A percentile compares a stretch with the other conserved stretches of the same genome.
These are phyloP conservation scores for Penicillium sp. DNA, from an alignment of 2,329 filamentous ascomycete genomes.

Conservation along the genomic window DNA sequence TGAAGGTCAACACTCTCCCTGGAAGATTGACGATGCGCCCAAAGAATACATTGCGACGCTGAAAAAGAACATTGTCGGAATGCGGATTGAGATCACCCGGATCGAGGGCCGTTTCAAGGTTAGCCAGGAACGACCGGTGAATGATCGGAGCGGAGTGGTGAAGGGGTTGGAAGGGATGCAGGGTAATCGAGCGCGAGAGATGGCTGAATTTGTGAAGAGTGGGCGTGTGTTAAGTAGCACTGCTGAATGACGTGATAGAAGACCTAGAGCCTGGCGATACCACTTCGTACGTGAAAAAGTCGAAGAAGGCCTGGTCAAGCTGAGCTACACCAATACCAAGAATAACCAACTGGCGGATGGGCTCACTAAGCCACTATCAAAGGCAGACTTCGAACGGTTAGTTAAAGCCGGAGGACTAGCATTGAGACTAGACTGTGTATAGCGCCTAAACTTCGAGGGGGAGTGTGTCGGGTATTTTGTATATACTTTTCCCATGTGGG, in stretches of 20 bases:
- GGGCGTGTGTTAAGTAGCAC: neutral
- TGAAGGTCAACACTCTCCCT: slow-evolving; percentile 5
- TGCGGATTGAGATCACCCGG: slow-evolving; percentile 17
- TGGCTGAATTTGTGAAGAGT: slow-evolving; percentile 18
- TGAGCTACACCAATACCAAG: no score
- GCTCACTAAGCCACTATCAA: no score
- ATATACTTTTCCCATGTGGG: neutral
- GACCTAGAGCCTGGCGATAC: no score
- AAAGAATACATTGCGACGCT: slow-evolving; percentile 16
- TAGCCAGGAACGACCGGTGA: slow-evolving; percentile 17
- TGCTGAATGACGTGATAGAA: neutral
- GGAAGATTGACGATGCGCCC: slow-evolving; percentile 20
- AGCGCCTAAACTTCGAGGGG: no score
- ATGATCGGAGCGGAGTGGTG: slow-evolving; percentile 20
- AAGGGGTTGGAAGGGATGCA: slow-evolving; percentile 13
- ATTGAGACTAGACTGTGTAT: no score
- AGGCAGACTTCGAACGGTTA: no score
- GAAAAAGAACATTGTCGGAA: slow-evolving; percentile 21
- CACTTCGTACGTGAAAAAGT: no score
- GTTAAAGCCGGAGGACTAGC: no score
- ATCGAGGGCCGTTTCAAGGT: slow-evolving; percentile 23
- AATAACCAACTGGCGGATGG: no score
- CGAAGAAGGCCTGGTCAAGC: no score
- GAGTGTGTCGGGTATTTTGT: neutral
- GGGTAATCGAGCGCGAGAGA: slow-evolving; percentile 9